phyloP scores from a whole-genome alignment of 129 eudicot species.

The Rutidosis leptorrhynchoides region DNA sequence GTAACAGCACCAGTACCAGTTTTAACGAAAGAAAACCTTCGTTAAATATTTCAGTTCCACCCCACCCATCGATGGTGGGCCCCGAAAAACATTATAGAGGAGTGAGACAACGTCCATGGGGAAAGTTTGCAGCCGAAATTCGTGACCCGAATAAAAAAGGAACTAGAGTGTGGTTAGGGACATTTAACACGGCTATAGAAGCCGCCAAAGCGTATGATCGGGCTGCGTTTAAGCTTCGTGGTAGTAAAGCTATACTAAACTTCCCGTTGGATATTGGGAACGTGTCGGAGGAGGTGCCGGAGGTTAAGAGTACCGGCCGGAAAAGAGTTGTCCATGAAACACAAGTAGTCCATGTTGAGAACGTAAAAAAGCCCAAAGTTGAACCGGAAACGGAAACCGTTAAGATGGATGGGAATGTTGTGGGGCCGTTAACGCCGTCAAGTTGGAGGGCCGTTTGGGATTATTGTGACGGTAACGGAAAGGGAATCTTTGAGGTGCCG shows the following conservation, averaged over 20 bases:
- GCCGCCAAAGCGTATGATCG: constrained; percentile 47
- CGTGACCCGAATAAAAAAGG: constrained; percentile 48
- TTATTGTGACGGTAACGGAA: constrained; percentile 32
- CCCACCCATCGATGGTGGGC: constrained; percentile 2
- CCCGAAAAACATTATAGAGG: constrained; percentile 36
- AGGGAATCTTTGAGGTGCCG: constrained; percentile 48
- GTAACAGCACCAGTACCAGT: not conserved
- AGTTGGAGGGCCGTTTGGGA: constrained; percentile 44
- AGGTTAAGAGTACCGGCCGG: constrained; percentile 11
- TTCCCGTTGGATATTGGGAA: constrained; percentile 36
- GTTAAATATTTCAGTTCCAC: constrained; percentile 34
- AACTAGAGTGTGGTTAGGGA: constrained; percentile 44
- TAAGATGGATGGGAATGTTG: constrained; percentile 8
- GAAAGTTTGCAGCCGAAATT: constrained; percentile 50
- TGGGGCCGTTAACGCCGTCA: constrained; percentile 42
- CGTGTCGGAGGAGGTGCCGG: not conserved
- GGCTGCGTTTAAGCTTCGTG: constrained; percentile 44
- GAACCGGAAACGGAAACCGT: constrained; percentile 14
- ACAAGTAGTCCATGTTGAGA: not conserved
- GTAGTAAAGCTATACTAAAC: constrained; percentile 45
- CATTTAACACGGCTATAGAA: constrained; percentile 37
- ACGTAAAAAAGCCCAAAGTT: constrained; percentile 14
- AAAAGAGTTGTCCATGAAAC: constrained; percentile 26
- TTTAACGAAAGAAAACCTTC: constrained; percentile 30
- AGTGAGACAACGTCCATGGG: constrained; percentile 49